phyloP scores from a whole-genome alignment of 2,329 filamentous ascomycete genomes.

The Aspergillus sclerotialis region DNA sequence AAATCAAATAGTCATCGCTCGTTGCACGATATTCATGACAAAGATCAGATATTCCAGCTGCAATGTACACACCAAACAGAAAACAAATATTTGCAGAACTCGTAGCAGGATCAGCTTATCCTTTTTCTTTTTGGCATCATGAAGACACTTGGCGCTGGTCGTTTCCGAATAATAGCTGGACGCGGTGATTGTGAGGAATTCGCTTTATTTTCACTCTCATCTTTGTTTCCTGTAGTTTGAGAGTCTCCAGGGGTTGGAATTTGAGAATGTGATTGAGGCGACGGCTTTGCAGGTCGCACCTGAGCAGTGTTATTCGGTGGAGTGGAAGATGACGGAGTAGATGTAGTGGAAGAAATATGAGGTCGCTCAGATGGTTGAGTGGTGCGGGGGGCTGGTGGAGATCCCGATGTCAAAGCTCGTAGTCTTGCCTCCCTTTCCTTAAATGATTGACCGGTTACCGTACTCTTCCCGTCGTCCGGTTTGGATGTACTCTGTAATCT shows the following conservation, averaged over 20 bases:
- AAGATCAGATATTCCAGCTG: too few relatives aligned
- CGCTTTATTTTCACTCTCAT: conserved; percentile 5
- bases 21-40: too few relatives aligned
- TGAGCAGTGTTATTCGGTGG: too few relatives aligned
- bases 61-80: background rate
- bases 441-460: background rate
- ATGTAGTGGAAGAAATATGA: background rate
- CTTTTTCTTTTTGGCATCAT: conserved; percentile 25
- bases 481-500: conserved; percentile 2
- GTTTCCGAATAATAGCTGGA: conserved; percentile 18
- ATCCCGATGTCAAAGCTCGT: conserved; percentile 2
- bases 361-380: background rate
- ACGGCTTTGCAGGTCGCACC: too few relatives aligned
- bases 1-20: background rate
- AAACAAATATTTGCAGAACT: background rate
- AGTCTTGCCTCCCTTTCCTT: conserved; percentile 11
- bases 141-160: conserved; percentile 24
- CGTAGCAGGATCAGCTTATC: conserved; percentile 8
- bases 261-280: conserved; percentile 1
- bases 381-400: background rate
- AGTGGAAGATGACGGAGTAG: too few relatives aligned
- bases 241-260: background rate
- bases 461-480: background rate
- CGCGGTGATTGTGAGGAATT: conserved; percentile 12
- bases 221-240: conserved; percentile 3